Evolutionary conservation across 2,329 filamentous ascomycete genomes (phyloP).

Genomic region (Phialemoniopsis sp.): DNA sequence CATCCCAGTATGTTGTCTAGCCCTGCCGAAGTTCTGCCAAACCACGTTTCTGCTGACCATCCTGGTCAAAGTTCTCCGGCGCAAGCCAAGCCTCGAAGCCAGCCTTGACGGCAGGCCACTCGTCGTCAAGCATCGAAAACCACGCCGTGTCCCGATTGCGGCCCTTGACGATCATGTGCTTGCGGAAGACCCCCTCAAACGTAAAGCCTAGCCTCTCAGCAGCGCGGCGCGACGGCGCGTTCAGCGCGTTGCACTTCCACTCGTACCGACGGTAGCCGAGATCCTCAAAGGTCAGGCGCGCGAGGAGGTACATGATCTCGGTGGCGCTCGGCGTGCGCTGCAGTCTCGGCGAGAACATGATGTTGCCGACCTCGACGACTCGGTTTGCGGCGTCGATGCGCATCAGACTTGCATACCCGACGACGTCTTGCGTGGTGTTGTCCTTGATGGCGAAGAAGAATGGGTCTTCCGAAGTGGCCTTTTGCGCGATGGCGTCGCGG

Average conservation of each 20-base stretch:
- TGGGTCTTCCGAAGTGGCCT: not conserved
- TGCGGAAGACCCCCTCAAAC: slow-evolving; percentile 56
- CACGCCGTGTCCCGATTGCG: slow-evolving; percentile 55
- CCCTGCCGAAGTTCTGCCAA: too few relatives aligned
- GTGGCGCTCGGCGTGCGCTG: slow-evolving; percentile 52
- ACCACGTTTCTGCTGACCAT: slow-evolving; percentile 38
- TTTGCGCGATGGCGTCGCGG: not conserved
- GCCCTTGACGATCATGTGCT: slow-evolving; percentile 57
- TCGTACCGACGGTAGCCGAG: slow-evolving; percentile 54
- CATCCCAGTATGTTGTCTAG: too few relatives aligned
- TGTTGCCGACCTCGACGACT: slow-evolving; percentile 52
- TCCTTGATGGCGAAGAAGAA: not conserved
- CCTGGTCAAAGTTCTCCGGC: slow-evolving; percentile 48
- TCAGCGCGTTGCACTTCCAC: slow-evolving; percentile 61
- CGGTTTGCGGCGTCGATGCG: slow-evolving; percentile 42
- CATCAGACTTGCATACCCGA: slow-evolving; percentile 26
- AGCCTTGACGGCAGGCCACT: slow-evolving; percentile 46
- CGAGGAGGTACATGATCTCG: slow-evolving; percentile 53
- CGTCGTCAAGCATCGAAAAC: slow-evolving; percentile 53
- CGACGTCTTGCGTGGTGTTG: not conserved
- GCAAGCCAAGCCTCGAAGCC: slow-evolving; percentile 52
- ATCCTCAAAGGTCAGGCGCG: slow-evolving; percentile 46
- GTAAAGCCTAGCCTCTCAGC: slow-evolving; percentile 54
- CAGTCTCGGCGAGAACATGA: slow-evolving; percentile 45
- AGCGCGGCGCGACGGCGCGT: slow-evolving; percentile 47